Percentiles rank a stretch among this genome's conserved stretches.
Evolutionary conservation across 257 asterid species (phyloP).

Genomic region (Solanum tacnaense): DNA sequence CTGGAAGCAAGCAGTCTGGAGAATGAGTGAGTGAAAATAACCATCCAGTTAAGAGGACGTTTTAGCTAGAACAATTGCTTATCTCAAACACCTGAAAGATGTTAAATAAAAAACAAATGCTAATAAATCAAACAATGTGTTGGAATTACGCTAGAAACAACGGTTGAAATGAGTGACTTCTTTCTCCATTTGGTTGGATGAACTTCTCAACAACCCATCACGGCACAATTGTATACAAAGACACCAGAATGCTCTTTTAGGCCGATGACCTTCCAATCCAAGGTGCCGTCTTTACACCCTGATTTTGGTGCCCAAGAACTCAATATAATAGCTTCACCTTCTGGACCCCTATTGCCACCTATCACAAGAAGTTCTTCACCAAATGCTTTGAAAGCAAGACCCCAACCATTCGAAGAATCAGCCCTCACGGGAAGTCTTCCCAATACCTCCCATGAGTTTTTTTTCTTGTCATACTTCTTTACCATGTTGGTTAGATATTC

Average conservation of each 20-base stretch:
- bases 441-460: slow-evolving; percentile 56
- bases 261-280: slow-evolving; percentile 71
- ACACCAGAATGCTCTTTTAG: slow-evolving; percentile 81
- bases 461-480: slow-evolving; percentile 50
- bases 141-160: slow-evolving; percentile 19
- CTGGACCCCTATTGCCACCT: slow-evolving; percentile 90
- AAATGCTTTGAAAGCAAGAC: slow-evolving; percentile 77
- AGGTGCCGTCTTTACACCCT: slow-evolving; percentile 37
- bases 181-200: slow-evolving; percentile 1
- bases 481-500: slow-evolving; percentile 80
- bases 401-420: slow-evolving; percentile 85
- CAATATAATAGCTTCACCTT: slow-evolving; percentile 76
- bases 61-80: not conserved
- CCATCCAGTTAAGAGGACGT: not conserved
- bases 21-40: not conserved
- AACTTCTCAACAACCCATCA: slow-evolving; percentile 62
- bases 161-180: slow-evolving; percentile 7
- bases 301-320: slow-evolving; percentile 61
- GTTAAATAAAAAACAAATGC: not conserved
- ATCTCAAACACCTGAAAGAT: not conserved
- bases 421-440: slow-evolving; percentile 86
- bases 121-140: slow-evolving; percentile 7
- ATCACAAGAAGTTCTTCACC: slow-evolving; percentile 66
- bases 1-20: not conserved
- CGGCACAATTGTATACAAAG: slow-evolving; percentile 80